Evolutionary conservation across 164 flowering plant genomes (phyloP), one percentile per base, ranked within the genome.

Genomic region (Annona cherimola): DNA sequence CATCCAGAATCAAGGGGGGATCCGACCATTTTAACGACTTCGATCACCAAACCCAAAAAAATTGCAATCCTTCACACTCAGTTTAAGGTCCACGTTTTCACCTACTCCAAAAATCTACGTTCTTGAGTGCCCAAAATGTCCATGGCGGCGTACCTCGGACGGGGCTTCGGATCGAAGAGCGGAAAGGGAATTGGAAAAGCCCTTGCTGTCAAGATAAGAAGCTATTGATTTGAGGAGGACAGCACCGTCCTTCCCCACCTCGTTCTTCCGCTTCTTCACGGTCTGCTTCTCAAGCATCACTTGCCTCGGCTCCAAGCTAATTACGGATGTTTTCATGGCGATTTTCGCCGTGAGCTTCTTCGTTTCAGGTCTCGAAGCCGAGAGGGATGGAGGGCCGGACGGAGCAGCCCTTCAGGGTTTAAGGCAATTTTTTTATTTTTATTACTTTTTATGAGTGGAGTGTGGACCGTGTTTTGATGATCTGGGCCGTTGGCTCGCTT

Each of bases 231-330:
- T 79, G 45, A 76, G 79, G 45, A 88, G 80, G 46, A 76, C 71
- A 45, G 76, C 76, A 4, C 74, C 65, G 57, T 16, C 57, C 57
- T 50, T 50, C 57, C 57, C 63, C 35, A 57, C 63, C 69, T 76
- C 72, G 54, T 69, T 71, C 73, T 42, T 46, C 74, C 69, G 71
- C 74, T 62, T 65, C 41, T 55, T 60, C 76, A 43, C 67, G 70
- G 62, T 68, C 50, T 67, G 70, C 43, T 68, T 77, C 0, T 80
- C 72, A 19, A 87, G 84, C 39, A 79, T 67, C 12, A 89, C 82
- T 63, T 86, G 88, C 69, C 91, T 90, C 76, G 93, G 94, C 83
- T 73, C 82, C 5, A 86, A 76, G 1, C 81, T 79, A 40, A 82
- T 42, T 11, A 86, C 71, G 8, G 71, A 75, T n/a, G 68, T 14